phyloP scores from a whole-genome alignment of 495 filamentous ascomycete species.

The Stereocaulon alpinum region DNA sequence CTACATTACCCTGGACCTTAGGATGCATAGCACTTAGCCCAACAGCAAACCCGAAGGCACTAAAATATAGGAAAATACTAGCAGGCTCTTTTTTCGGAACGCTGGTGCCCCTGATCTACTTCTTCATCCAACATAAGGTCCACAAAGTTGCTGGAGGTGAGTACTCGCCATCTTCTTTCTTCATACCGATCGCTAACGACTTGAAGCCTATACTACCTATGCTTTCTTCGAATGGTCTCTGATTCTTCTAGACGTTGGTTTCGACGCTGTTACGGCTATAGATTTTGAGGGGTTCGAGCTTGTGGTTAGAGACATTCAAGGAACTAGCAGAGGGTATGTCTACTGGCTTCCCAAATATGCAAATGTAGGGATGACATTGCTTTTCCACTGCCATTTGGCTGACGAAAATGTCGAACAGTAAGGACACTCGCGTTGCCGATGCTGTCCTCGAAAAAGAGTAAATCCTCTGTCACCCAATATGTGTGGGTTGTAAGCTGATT shows the following conservation, averaged over 20 bases:
- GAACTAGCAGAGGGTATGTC: slow-evolving; percentile 97
- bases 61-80: slow-evolving; percentile 82
- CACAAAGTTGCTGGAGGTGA: slow-evolving; percentile 89
- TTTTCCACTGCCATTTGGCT: slow-evolving; percentile 22
- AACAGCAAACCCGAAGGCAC: slow-evolving; percentile 59
- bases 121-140: slow-evolving; percentile 98
- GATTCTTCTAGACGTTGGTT: slow-evolving; percentile 89
- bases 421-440: slow-evolving; percentile 56
- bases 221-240: slow-evolving; percentile 97
- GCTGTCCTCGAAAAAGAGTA: slow-evolving; percentile 83
- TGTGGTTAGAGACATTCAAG: slow-evolving; percentile 78
- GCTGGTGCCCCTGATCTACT: slow-evolving; percentile 84
- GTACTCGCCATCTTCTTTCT: slow-evolving; percentile 18
- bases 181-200: slow-evolving; percentile 10
- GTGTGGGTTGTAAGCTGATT: slow-evolving; percentile 16
- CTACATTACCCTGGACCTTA: slow-evolving; percentile 89
- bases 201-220: slow-evolving; percentile 90
- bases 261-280: slow-evolving; percentile 92
- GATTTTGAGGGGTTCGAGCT: slow-evolving; percentile 90
- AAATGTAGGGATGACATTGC: slow-evolving; percentile 39
- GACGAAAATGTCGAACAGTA: slow-evolving; percentile 26
- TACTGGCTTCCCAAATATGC: slow-evolving; percentile 86
- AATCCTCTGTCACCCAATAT: slow-evolving; percentile 27
- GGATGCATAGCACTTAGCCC: slow-evolving; percentile 87
- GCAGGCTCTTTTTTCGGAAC: slow-evolving; percentile 83